These are phyloP conservation scores for Oehlia diaphana DNA, from an alignment of 192 early-diverging fungal genomes.

Conservation along the genomic window DNA sequence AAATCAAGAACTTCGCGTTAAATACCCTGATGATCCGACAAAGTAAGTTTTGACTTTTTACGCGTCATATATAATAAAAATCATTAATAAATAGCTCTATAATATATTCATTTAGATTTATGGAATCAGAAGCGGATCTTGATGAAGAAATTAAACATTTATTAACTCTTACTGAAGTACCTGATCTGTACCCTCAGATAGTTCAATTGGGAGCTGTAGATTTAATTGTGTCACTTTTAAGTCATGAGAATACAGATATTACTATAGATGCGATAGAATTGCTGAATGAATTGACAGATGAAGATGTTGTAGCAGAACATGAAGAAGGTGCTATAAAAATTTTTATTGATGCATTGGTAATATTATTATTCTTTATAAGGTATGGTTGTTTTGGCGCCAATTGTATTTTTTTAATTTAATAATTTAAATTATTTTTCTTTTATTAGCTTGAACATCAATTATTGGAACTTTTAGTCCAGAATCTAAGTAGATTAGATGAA, in stretches of 20 bases:
- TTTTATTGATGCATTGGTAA: slow-evolving; percentile 70
- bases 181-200: slow-evolving; percentile 74
- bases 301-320: slow-evolving; percentile 62
- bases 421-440: background rate
- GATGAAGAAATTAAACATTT: slow-evolving; percentile 87
- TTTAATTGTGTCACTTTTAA: slow-evolving; percentile 72
- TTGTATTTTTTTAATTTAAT: background rate
- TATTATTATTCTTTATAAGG: slow-evolving; percentile 27
- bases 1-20: slow-evolving; percentile 86
- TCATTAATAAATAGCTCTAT: background rate
- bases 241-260: slow-evolving; percentile 96
- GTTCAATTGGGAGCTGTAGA: slow-evolving; percentile 66
- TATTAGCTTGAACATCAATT: slow-evolving; percentile 60
- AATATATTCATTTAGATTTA: slow-evolving; percentile 56
- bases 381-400: slow-evolving; percentile 3
- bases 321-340: slow-evolving; percentile 55
- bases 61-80: background rate
- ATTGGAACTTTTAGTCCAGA: slow-evolving; percentile 77
- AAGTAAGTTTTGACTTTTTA: slow-evolving; percentile 33
- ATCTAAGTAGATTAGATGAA: slow-evolving; percentile 78
- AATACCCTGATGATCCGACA: slow-evolving; percentile 70
- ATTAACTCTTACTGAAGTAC: slow-evolving; percentile 72
- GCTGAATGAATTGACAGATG: slow-evolving; percentile 90
- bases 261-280: slow-evolving; percentile 79
- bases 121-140: slow-evolving; percentile 94